phyloP scores from a whole-genome alignment of 768 basidiomycete genomes.

The Boletus rubroflammeus region DNA sequence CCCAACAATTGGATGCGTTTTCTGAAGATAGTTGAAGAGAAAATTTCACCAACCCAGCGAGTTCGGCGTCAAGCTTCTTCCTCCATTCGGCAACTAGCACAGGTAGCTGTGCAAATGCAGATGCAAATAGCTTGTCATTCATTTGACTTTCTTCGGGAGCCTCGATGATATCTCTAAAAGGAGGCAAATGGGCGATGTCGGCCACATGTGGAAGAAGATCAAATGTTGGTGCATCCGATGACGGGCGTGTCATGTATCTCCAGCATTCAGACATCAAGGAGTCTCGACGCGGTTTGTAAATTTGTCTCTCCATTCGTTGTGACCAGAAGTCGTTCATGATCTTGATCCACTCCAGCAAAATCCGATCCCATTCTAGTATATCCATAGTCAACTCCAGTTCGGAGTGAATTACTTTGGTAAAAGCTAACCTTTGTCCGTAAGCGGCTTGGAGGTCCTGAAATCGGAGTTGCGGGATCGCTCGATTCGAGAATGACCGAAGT shows the following conservation, averaged over 20 bases:
- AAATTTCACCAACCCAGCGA: not conserved
- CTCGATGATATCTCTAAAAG: not conserved
- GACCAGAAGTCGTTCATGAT: constrained; percentile 1
- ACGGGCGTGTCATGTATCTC: not conserved
- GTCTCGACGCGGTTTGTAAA: constrained; percentile 4
- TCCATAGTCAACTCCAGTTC: not conserved
- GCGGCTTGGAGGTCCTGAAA: not conserved
- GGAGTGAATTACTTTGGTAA: too few relatives aligned
- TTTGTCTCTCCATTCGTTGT: not conserved
- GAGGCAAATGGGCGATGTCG: not conserved
- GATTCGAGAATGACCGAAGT: not conserved
- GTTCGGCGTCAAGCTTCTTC: not conserved
- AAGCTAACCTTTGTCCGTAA: constrained; percentile 12
- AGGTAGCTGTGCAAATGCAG: not conserved
- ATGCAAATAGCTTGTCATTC: not conserved
- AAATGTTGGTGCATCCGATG: not conserved
- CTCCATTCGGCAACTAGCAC: not conserved
- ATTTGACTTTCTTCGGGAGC: not conserved
- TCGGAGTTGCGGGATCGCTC: not conserved
- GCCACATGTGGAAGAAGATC: not conserved
- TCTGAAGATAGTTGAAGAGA: too few relatives aligned
- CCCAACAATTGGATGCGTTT: too few relatives aligned
- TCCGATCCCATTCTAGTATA: constrained; percentile 9
- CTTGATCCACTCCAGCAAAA: constrained; percentile 1
- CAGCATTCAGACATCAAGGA: not conserved